A percentile compares a stretch with the other conserved stretches of the same genome.
Evolutionary conservation across 257 asterid species (phyloP).

Genomic region (Scutellaria galericulata): DNA sequence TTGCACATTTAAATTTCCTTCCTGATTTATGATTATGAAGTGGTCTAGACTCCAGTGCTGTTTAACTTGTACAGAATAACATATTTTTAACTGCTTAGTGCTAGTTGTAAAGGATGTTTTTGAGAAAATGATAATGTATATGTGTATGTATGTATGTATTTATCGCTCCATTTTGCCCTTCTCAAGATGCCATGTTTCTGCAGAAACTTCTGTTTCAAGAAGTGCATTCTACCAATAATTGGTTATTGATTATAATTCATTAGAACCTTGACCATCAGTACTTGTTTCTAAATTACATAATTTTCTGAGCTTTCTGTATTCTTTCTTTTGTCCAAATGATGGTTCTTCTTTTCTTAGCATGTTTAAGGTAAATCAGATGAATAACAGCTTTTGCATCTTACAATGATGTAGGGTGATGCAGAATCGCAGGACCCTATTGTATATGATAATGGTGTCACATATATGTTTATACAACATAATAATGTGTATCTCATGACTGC

Average conservation of each 20-base stretch:
- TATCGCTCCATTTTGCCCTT: neutral
- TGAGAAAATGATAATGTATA: neutral
- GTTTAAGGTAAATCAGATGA: slow-evolving; percentile 25
- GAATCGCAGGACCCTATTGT: slow-evolving; percentile 87
- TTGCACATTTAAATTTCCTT: neutral
- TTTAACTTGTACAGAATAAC: neutral
- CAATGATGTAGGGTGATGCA: slow-evolving; percentile 75
- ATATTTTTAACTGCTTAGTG: neutral
- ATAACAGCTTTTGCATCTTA: slow-evolving; percentile 17
- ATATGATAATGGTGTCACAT: slow-evolving; percentile 81
- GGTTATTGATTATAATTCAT: neutral
- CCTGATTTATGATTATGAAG: slow-evolving; percentile 11
- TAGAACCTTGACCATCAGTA: neutral
- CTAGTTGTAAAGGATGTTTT: slow-evolving; percentile 8
- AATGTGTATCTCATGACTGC: slow-evolving; percentile 97
- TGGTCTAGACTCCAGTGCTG: neutral
- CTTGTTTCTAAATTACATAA: slow-evolving; percentile 1
- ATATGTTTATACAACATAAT: slow-evolving; percentile 94
- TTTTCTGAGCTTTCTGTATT: neutral
- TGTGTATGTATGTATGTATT: neutral
- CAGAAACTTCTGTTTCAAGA: slow-evolving; percentile 22
- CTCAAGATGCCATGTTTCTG: slow-evolving; percentile 9
- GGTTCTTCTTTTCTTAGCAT: neutral
- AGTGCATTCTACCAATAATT: slow-evolving; percentile 15
- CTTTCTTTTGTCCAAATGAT: neutral